A percentile compares a stretch with the other conserved stretches of the same genome.
Conservation (phyloP, 78 protist species). For the Dictyostelium purpureum region DNA sequence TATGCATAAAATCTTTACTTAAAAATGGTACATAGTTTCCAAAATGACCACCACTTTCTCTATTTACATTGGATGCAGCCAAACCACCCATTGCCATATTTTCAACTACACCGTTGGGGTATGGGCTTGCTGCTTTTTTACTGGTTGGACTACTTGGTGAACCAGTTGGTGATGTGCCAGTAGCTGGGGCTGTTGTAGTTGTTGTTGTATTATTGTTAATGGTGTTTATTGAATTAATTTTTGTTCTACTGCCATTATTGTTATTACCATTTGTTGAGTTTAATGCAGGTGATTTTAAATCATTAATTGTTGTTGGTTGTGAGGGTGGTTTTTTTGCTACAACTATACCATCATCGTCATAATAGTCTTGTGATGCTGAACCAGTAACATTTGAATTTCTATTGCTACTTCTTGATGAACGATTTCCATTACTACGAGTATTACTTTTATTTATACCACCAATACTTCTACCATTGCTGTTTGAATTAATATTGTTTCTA, state of each 20-base stretch:
- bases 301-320: too few species aligned
- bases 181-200: background rate
- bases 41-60: conserved; percentile 20
- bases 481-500: background rate
- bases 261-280: too few species aligned
- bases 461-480: conserved; percentile 6
- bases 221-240: too few species aligned
- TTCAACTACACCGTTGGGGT: background rate
- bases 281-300: too few species aligned
- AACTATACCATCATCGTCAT: too few species aligned
- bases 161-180: background rate
- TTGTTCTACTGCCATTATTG: too few species aligned
- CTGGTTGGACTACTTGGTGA: background rate
- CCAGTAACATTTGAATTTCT: too few species aligned
- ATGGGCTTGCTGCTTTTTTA: background rate
- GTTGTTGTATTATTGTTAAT: background rate
- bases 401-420: too few species aligned
- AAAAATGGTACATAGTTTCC: background rate
- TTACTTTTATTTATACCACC: conserved; percentile 12
- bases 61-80: conserved; percentile 22
- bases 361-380: too few species aligned
- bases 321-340: too few species aligned
- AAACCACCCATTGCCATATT: background rate
- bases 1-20: background rate
- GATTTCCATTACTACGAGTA: conserved; percentile 5